Conservation (phyloP, 805 yeast species). For the Dipodascus albidus region DNA sequence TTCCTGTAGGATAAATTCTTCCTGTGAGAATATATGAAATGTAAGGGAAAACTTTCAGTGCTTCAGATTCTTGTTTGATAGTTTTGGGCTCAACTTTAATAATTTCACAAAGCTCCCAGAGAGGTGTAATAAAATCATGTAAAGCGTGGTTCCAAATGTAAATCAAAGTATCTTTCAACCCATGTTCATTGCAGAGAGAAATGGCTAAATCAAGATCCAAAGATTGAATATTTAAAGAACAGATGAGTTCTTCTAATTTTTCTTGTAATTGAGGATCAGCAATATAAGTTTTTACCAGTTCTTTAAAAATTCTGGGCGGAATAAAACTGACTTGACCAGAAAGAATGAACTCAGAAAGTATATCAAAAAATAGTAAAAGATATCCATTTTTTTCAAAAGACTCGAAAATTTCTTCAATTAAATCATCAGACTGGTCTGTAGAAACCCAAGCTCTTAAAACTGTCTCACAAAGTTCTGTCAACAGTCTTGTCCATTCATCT, state of each 20-base stretch:
- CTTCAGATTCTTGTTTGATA: constrained; percentile 13
- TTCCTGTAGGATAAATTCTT: constrained; percentile 67
- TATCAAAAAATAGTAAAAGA: constrained; percentile 35
- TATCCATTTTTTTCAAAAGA: constrained; percentile 27
- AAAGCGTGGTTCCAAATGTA: constrained; percentile 65
- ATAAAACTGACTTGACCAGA: constrained; percentile 35
- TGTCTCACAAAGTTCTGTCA: constrained; percentile 29
- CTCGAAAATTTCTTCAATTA: constrained; percentile 38
- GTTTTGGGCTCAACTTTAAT: constrained; percentile 16
- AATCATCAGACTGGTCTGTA: constrained; percentile 18
- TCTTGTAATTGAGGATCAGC: constrained; percentile 32
- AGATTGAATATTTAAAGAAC: constrained; percentile 52
- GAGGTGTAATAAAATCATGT: constrained; percentile 61
- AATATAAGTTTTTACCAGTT: constrained; percentile 42
- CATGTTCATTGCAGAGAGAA: constrained; percentile 42
- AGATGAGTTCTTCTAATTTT: constrained; percentile 53
- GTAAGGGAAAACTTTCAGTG: constrained; percentile 41
- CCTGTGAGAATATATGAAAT: constrained; percentile 64
- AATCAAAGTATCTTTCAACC: constrained; percentile 49
- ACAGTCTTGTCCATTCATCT: constrained; percentile 17
- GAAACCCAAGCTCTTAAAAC: constrained; percentile 31
- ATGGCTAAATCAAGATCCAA: constrained; percentile 74
- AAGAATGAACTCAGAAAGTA: constrained; percentile 41
- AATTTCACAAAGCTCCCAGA: constrained; percentile 43
- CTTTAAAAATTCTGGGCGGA: constrained; percentile 54